phyloP scores from a whole-genome alignment of 1,139 yeast genomes.

The Yarrowia galli region DNA sequence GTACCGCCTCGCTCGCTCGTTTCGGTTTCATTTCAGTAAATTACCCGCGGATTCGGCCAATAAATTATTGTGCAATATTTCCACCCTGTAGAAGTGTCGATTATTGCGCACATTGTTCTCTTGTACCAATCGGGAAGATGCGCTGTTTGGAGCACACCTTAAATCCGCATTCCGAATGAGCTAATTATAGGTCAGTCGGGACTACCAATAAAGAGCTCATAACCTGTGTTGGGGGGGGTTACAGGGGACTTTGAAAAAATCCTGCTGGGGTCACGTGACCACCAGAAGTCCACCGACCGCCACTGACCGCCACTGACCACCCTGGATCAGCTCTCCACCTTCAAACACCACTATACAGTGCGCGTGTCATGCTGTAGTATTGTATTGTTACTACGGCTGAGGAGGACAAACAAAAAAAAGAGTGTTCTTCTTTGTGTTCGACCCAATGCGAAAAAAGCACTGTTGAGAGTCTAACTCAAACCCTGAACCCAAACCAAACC shows the following conservation, averaged over 20 bases:
- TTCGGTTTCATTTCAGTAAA: background rate
- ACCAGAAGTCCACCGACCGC: no score
- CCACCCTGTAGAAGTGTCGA: background rate
- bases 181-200: background rate
- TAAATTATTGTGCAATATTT: background rate
- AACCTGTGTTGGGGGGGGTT: background rate
- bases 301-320: no score
- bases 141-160: background rate
- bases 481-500: background rate
- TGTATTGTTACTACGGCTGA: slow-evolving; percentile 26
- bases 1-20: no score
- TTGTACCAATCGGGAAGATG: background rate
- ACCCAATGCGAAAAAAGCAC: slow-evolving; percentile 16
- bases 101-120: slow-evolving; percentile 27
- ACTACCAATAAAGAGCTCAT: no score
- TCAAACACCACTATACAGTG: background rate
- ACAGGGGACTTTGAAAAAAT: no score
- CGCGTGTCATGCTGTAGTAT: slow-evolving; percentile 15
- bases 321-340: no score
- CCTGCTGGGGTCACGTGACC: no score
- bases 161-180: slow-evolving; percentile 17
- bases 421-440: background rate
- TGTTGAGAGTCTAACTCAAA: background rate
- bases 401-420: no score
- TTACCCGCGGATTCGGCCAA: background rate